Base-by-base conservation (phyloP, 805 yeast species). In the Dipodascopsis uninucleata region DNA sequence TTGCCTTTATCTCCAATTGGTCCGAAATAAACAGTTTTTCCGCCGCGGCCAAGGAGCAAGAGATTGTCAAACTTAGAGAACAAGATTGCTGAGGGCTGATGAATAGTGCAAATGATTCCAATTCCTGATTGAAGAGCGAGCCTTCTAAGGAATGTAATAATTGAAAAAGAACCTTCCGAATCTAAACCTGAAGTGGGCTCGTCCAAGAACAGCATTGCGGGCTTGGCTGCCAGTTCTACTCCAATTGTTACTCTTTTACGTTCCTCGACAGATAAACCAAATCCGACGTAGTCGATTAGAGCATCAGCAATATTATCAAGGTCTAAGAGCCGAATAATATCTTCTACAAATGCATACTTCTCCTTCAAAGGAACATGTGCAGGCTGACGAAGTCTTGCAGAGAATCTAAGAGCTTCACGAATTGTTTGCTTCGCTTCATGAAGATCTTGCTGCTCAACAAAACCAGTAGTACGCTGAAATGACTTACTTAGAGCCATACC, bases 51-150 rank as follows among this genome's bases (percentile, higher is more conserved):
- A 61, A 83, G 69, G 58, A 84, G 78, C 52, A 84, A 68, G 55
- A 85, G 70, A 58, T 88, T 75, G 61, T 86, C 95, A 61, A 86
- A 85, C 58, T 81, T 85, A 60, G 83, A 76, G 67, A 85, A 71
- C 60, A 85, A 69, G 47, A 82, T 71, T 42, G 94, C 89, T 6
- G 93, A 84, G 59, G 95, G 94, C 65, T 84, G 94, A 66, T 84
- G 93, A 56, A 84, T 84, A 22, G 94, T 84, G 70, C 83, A 78
- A 61, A 78, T 66, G 59, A 78, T 77, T 31, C 82, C 82, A 61
- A 78, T 82, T 31, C 82, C 82, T 2, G 55, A 16, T 55, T 73
- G 74, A 55, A 72, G 66, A 4, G 82, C 79, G 48, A 78, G 63
- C 55, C 76, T 76, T 62, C 78, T 71, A 77, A 78, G 71, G 62